Evolutionary conservation across 2,329 filamentous ascomycete species (phyloP), one percentile per base, ranked within the genome.

Genomic region (Exophiala sp.): DNA sequence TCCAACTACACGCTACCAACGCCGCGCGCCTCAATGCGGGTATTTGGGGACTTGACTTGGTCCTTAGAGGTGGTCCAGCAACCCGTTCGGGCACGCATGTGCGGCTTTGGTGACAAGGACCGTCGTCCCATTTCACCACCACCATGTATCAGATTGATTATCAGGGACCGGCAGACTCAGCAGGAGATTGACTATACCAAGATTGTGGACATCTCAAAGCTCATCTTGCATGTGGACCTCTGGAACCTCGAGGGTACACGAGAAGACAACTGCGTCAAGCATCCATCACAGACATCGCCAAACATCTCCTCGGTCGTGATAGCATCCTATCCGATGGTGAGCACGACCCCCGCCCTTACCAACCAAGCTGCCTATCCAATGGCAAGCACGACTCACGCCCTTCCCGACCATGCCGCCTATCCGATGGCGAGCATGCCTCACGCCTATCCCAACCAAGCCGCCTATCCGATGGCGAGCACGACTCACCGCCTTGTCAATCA

Each of bases 31-130:
- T 64, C 73, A 16, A 67, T 69, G 6, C 73, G 70, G 47, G 63
- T 71, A 38, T 73, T 70, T 46, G 71, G 75, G 21, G 73, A 72
- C 41, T 71, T 73, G 29, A 71, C 71, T 40, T 77, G 71, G 70
- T 87, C 85, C 58, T 80, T 96, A 47, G 78, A 86, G 62, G 89
- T 96, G 56, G 85, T 89, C 62, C 94, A 99, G 75, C 91, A 97
- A 71, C 94, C 94, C 47, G 81, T 89, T 65, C 85, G 94, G 65
- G 94, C 94, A 62, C 88, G 94, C 58, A 97, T 97, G 94, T 99
- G 94, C 75, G 94, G 94, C 6, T 99, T 97, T 74, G 94, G 94
- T 59, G 94, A 99, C 76, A 99, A 97, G 88, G 94, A 99, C 71
- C 88, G 94, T 61, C 83, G 94, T 60, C 94, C 94, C 21, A 96